Base-by-base conservation (phyloP, 768 basidiomycete species). In the Leccinum imitatum region DNA sequence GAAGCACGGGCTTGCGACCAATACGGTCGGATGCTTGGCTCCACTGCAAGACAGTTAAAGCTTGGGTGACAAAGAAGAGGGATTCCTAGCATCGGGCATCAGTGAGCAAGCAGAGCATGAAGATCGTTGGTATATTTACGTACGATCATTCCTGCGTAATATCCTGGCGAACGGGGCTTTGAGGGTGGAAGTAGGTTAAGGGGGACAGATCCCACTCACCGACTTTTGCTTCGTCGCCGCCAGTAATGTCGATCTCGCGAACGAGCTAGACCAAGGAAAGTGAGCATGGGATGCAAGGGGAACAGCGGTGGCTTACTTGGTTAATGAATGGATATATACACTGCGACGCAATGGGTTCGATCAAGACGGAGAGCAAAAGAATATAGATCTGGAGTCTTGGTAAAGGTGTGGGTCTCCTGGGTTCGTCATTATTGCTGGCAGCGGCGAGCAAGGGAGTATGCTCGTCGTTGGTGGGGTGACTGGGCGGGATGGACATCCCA, bases 311-410 rank as follows among this genome's bases (percentile, higher is more conserved):
- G 27, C 21, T 60, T 2, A 78, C 81, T 68, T 83, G 78, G 56
- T 81, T 81, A 30, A 84, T 77, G 69, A 82, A 83, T 1, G 82
- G 82, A 50, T 78, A 78, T 44, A 84, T 84, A 21, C 75, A 80
- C 37, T 75, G 73, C 1, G 77, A 73, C 4, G 79, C 76, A 47
- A 82, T 75, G 17, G 83, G 81, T 66, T 84, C 83, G n/a, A 78
- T 74, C 35, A 82, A 64, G 66, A 75, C 76, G 8, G 80, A 68
- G 41, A 82, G 68, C 53, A 84, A 61, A 51, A 84, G 66, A 23
- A 82, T 67, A 3, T 64, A 63, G 17, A 84, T 73, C 75, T 83
- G 82, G 50, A 76, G 59, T 56, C 64, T 76, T 3, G 82, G 82
- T 6, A 83, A 70, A 10, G 79, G 82, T 0, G 77, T 82, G 50